A percentile compares a stretch with the other conserved stretches of the same genome.
Evolutionary conservation across 2,329 filamentous ascomycete genomes (phyloP).

Genomic region (Colletotrichum truncatum): DNA sequence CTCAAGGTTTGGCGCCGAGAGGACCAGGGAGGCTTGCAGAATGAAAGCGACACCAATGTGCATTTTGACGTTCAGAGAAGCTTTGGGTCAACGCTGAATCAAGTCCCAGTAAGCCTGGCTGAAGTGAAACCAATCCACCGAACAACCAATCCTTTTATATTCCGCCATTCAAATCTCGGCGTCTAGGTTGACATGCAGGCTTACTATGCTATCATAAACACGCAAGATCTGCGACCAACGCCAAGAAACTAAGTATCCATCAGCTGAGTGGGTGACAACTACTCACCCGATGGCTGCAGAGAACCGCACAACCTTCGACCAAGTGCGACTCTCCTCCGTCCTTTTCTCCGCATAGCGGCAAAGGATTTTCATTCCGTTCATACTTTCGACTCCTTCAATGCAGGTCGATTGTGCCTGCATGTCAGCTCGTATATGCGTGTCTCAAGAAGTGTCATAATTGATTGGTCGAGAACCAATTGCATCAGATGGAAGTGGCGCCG

Average conservation of each 20-base stretch:
- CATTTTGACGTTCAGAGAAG: background rate
- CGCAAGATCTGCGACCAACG: background rate
- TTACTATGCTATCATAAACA: too few species aligned
- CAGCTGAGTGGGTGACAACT: too few species aligned
- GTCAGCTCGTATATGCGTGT: conserved; percentile 23
- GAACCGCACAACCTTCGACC: background rate
- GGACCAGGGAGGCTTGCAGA: background rate
- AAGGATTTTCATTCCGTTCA: background rate
- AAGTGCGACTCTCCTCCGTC: too few species aligned
- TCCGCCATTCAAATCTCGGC: too few species aligned
- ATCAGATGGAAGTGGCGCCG: too few species aligned
- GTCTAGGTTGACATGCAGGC: too few species aligned
- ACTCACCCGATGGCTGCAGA: background rate
- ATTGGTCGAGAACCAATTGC: too few species aligned
- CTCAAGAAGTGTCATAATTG: too few species aligned
- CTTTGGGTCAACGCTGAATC: background rate
- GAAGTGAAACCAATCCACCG: too few species aligned
- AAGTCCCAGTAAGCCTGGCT: background rate
- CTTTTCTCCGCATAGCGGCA: background rate
- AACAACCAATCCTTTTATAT: too few species aligned
- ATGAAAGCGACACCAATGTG: background rate
- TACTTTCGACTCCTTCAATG: background rate
- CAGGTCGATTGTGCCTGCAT: background rate
- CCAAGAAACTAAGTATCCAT: too few species aligned
- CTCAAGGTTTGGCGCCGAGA: background rate